Evolutionary conservation across 768 basidiomycete species (phyloP).

Genomic region (Chalciporus pseudorubinellus): DNA sequence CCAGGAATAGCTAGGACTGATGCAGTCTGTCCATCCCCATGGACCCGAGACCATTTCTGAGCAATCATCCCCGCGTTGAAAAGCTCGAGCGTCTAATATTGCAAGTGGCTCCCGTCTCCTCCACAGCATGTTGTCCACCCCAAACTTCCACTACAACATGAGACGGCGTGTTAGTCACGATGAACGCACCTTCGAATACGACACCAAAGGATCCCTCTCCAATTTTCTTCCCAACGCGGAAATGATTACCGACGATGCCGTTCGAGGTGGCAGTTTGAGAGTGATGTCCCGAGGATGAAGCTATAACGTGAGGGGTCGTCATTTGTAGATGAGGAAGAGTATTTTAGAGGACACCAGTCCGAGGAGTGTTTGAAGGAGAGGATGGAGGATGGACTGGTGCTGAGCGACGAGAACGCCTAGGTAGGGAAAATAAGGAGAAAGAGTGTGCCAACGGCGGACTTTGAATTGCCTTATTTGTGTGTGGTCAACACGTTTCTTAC

Average conservation of each 20-base stretch:
- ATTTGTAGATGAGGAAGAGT: conserved; percentile 35
- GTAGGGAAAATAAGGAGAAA: conserved; percentile 29
- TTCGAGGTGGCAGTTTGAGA: conserved; percentile 60
- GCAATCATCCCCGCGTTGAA: conserved; percentile 3
- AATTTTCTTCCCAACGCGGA: conserved; percentile 96
- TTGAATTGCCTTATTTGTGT: conserved; percentile 23
- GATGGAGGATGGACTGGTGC: conserved; percentile 20
- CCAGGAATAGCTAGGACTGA: conserved; percentile 7
- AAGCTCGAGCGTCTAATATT: conserved; percentile 12
- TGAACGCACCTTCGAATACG: conserved; percentile 83
- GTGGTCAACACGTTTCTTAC: conserved; percentile 31
- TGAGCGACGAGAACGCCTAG: conserved; percentile 21
- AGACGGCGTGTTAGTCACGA: neutral
- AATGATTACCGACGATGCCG: conserved; percentile 77
- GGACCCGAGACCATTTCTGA: conserved; percentile 4
- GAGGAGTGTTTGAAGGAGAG: conserved; percentile 22
- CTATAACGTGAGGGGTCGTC: conserved; percentile 83
- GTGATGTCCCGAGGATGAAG: conserved; percentile 70
- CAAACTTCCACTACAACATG: neutral
- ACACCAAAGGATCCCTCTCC: conserved; percentile 99
- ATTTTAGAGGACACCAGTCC: conserved; percentile 29
- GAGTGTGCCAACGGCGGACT: conserved; percentile 30
- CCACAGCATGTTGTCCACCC: neutral
- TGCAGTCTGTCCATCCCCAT: neutral
- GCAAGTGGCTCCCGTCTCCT: conserved; percentile 4